Evolutionary conservation across 768 basidiomycete genomes (phyloP), one percentile per base, ranked within the genome.

Genomic region (Xerocomellus chrysenteron): DNA sequence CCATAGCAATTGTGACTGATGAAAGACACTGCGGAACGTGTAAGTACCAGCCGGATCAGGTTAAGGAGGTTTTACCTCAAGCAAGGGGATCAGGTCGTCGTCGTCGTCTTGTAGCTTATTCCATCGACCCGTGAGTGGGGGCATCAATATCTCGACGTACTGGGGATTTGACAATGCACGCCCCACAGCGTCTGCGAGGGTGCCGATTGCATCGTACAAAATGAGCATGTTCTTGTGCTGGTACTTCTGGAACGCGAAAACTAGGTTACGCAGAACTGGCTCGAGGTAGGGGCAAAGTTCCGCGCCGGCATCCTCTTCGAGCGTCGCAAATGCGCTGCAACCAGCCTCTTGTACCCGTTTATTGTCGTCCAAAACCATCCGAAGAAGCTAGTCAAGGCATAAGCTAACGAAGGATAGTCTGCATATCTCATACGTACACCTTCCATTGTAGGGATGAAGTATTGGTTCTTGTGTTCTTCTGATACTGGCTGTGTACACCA

Each of bases 161-260:
- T 83, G 75, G 9, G 92, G 82, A 68, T 94, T 92, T 67, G 90
- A 86, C 59, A 99, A 75, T 6, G 93, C 90, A 39, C 86, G 70
- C 4, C 95, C 95, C 43, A 99, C 97, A 5, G 95, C 94, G 68
- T 99, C 97, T 8, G 97, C 97, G 37, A 99, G 79, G 1, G 97
- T 99, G 8, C 97, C 97, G 45, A 99, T 90, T n/a, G 97, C 97
- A 66, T 99, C 97, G 68, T 98, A 98, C 33, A 99, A 76, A 57
- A 98, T 99, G 62, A 99, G 82, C 83, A 98, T 88, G 71, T 99
- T 99, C 82, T 98, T 98, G 74, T 97, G 95, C 69, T 99, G 97
- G 73, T 99, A 99, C 75, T 97, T 98, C 55, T 91, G 85, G 73
- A 98, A 99, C 1, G 97, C 97, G 60, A 92, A 86, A 37, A 98